phyloP scores from a whole-genome alignment of 441 rosid species.

The Corymbia citriodora region DNA sequence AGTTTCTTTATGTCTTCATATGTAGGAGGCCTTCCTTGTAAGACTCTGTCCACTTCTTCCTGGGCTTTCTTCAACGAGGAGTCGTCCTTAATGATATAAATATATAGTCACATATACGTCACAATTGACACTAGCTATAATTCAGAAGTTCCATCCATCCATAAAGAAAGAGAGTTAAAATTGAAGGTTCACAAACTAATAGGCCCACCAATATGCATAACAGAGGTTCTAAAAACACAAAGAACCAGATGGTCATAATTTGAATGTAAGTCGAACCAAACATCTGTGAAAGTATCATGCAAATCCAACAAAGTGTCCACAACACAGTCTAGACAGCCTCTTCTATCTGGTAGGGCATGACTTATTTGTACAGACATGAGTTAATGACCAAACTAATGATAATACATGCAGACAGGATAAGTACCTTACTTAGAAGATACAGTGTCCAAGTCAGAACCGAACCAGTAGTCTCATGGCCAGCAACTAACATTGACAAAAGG shows the following conservation, averaged over 20 bases:
- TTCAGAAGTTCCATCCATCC: background rate
- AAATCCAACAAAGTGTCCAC: background rate
- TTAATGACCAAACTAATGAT: background rate
- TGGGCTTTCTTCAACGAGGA: conserved; percentile 63
- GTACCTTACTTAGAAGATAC: conserved; percentile 93
- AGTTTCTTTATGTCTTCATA: conserved; percentile 73
- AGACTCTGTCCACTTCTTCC: conserved; percentile 80
- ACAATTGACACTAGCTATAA: background rate
- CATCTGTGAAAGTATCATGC: background rate
- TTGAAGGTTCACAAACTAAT: background rate
- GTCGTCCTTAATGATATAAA: conserved; percentile 32
- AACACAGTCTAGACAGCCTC: background rate
- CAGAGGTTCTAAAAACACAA: background rate
- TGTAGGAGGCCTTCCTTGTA: conserved; percentile 63
- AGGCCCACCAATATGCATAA: background rate
- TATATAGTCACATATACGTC: background rate
- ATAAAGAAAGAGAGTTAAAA: background rate
- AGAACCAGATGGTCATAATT: background rate
- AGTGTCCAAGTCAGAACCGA: conserved; percentile 93
- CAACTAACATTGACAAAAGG: conserved; percentile 90
- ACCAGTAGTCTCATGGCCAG: conserved; percentile 96
- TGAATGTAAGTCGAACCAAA: background rate
- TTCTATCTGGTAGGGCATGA: background rate
- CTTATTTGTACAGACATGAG: background rate
- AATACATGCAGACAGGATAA: background rate